A percentile compares a stretch with the other conserved stretches of the same genome.
These are phyloP conservation scores for Exophiala mesophila DNA, from an alignment of 2,329 filamentous ascomycete species.

Conservation along the genomic window DNA sequence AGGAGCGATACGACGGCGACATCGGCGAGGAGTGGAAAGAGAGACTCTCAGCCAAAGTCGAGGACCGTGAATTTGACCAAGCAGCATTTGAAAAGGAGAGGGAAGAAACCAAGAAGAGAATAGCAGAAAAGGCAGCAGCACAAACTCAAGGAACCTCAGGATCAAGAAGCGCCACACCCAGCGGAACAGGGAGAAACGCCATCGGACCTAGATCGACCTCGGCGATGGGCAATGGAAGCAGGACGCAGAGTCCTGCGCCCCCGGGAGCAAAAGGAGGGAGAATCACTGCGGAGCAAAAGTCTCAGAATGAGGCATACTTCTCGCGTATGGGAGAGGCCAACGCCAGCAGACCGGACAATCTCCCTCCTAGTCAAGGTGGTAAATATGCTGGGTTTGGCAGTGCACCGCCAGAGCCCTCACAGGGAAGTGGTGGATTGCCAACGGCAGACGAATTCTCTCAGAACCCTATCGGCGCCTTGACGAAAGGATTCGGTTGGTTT, in stretches of 20 bases:
- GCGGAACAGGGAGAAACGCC: conserved; percentile 27
- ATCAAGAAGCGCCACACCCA: conserved; percentile 35
- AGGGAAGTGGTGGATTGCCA: conserved; percentile 47
- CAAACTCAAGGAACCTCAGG: conserved; percentile 35
- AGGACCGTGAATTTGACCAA: conserved; percentile 79
- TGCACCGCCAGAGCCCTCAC: conserved; percentile 49
- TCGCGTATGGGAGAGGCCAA: conserved; percentile 79
- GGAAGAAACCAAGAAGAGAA: conserved; percentile 33
- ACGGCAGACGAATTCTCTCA: conserved; percentile 83
- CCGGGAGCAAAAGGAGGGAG: conserved; percentile 9
- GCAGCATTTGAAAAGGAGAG: conserved; percentile 54
- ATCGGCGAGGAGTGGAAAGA: conserved; percentile 96
- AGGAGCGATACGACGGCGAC: conserved; percentile 83
- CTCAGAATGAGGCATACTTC: conserved; percentile 82
- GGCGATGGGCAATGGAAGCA: conserved; percentile 19
- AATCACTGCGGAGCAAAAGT: conserved; percentile 51
- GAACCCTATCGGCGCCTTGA: conserved; percentile 81
- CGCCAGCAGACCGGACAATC: conserved; percentile 63
- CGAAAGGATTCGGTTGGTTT: conserved; percentile 94
- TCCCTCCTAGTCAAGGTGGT: conserved; percentile 85
- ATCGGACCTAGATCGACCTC: conserved; percentile 21
- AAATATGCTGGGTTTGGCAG: conserved; percentile 91
- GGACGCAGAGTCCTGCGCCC: conserved; percentile 30
- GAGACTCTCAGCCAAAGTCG: conserved; percentile 77
- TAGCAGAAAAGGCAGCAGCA: conserved; percentile 37